Conservation (phyloP, 169 alveolate species). For the Cytauxzoon felis region DNA sequence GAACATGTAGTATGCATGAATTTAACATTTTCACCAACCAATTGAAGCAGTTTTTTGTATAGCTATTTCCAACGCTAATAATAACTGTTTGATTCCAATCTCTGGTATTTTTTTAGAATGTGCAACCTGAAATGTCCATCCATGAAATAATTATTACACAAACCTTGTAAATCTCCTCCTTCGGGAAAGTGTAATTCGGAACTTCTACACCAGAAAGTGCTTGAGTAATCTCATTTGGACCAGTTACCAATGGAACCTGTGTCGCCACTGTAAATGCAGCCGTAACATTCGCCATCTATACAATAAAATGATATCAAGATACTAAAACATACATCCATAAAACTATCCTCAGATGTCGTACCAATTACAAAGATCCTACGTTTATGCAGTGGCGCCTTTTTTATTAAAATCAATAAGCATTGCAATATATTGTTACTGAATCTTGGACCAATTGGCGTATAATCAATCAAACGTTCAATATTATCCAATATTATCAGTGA, state of each 20-base stretch:
- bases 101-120: slow-evolving; percentile 35
- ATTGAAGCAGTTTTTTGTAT: slow-evolving; percentile 26
- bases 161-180: slow-evolving; percentile 50
- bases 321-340: slow-evolving; percentile 62
- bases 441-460: slow-evolving; percentile 96
- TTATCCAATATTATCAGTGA: slow-evolving; percentile 93
- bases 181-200: slow-evolving; percentile 8
- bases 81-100: slow-evolving; percentile 52
- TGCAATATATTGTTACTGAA: slow-evolving; percentile 93
- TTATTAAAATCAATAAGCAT: slow-evolving; percentile 90
- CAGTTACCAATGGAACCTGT: slow-evolving; percentile 63
- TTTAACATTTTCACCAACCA: slow-evolving; percentile 16
- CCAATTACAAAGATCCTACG: slow-evolving; percentile 92
- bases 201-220: slow-evolving; percentile 39
- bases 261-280: slow-evolving; percentile 51
- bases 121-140: slow-evolving; percentile 33
- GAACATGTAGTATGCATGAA: neutral
- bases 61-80: slow-evolving; percentile 64
- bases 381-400: slow-evolving; percentile 92
- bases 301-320: neutral
- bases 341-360: slow-evolving; percentile 90
- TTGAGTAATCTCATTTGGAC: slow-evolving; percentile 44
- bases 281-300: slow-evolving; percentile 59
- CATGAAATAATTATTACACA: neutral
- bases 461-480: slow-evolving; percentile 95